Conservation (phyloP, 257 asterid genomes). For the Solanum pinnatisectum region DNA sequence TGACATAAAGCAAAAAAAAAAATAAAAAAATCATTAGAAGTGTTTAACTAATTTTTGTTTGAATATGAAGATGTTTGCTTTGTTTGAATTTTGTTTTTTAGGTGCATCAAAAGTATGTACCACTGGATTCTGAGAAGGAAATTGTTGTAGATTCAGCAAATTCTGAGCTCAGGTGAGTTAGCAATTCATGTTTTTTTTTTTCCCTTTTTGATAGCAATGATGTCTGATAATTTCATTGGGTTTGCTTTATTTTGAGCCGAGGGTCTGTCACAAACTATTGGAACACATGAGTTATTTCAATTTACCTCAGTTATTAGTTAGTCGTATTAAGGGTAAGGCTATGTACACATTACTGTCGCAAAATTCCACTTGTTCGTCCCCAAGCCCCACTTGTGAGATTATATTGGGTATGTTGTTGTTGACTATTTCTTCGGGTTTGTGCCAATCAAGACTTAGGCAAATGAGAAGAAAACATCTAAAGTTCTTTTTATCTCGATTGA, state of each 20-base stretch:
- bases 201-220: neutral
- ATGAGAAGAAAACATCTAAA: neutral
- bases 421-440: neutral
- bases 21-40: neutral
- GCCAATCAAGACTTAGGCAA: neutral
- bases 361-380: too few species aligned
- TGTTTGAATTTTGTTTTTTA: slow-evolving; percentile 1
- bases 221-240: neutral
- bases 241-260: neutral
- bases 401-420: neutral
- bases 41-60: neutral
- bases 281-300: neutral
- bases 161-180: slow-evolving; percentile 22
- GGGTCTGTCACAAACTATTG: neutral
- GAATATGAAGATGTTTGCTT: neutral
- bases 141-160: slow-evolving; percentile 22
- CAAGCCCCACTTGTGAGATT: neutral
- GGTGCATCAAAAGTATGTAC: slow-evolving; percentile 47
- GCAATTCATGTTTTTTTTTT: neutral
- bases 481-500: neutral
- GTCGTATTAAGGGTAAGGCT: neutral
- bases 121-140: slow-evolving; percentile 41
- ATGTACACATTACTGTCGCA: neutral
- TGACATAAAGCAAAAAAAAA: neutral
- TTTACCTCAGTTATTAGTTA: neutral